A percentile compares a stretch with the other conserved stretches of the same genome.
Evolutionary conservation across 441 rosid genomes (phyloP).

Genomic region (Populus hybrid): DNA sequence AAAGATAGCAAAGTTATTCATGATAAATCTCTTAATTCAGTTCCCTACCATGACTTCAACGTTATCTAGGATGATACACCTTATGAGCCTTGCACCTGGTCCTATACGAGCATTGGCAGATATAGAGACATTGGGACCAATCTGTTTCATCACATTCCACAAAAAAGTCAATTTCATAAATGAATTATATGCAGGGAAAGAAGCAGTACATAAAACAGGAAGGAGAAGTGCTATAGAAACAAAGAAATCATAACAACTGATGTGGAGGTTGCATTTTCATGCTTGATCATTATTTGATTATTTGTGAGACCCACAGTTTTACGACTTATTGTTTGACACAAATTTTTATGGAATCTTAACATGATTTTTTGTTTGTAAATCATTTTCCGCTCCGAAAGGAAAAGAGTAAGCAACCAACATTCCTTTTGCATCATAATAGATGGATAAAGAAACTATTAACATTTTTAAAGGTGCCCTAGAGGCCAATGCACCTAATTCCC

Average conservation of each 20-base stretch:
- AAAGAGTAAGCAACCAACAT: not conserved
- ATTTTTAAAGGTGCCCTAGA: not conserved
- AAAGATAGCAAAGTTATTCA: not conserved
- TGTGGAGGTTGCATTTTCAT: not conserved
- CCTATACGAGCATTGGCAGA: conserved; percentile 96
- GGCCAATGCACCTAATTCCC: not conserved
- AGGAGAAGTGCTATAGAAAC: not conserved
- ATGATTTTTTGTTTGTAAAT: not conserved
- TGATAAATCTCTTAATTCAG: conserved; percentile 2
- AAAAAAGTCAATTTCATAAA: conserved; percentile 14
- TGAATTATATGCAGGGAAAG: not conserved
- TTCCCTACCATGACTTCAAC: conserved; percentile 79
- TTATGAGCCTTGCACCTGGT: conserved; percentile 87
- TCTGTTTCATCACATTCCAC: conserved; percentile 41
- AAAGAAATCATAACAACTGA: not conserved
- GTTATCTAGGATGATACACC: conserved; percentile 79
- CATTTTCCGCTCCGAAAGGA: not conserved
- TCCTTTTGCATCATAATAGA: not conserved
- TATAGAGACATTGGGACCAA: conserved; percentile 88
- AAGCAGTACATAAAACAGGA: not conserved
- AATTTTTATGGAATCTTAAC: not conserved
- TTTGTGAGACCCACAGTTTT: not conserved
- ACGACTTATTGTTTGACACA: not conserved
- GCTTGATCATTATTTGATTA: not conserved
- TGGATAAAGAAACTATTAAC: not conserved